Percentiles rank a stretch among this genome's conserved stretches.
Evolutionary conservation across 495 filamentous ascomycete genomes (phyloP).

Genomic region (Penicillium nucicola): DNA sequence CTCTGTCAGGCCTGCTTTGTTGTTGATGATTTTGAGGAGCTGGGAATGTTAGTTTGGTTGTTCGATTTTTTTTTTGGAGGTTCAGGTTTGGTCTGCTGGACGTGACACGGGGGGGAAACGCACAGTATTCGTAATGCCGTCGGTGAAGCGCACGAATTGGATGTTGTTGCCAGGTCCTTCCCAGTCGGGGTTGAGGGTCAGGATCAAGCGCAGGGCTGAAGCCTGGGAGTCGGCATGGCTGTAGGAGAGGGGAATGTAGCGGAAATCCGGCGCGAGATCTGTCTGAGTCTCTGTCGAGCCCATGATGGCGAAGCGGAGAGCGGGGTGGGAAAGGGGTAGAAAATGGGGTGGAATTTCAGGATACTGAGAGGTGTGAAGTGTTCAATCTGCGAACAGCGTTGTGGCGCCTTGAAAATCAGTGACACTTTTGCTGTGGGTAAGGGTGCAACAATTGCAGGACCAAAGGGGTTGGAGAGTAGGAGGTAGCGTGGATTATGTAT

Average conservation of each 20-base stretch:
- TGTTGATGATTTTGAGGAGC: slow-evolving; percentile 84
- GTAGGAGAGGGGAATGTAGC: slow-evolving; percentile 72
- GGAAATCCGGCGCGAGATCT: slow-evolving; percentile 27
- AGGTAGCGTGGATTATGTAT: neutral
- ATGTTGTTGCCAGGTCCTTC: slow-evolving; percentile 68
- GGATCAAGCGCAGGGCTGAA: slow-evolving; percentile 74
- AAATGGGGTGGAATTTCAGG: neutral
- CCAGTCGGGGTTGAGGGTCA: slow-evolving; percentile 83
- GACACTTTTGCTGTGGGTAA: neutral
- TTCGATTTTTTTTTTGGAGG: neutral
- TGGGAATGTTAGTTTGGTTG: slow-evolving; percentile 31
- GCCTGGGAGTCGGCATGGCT: slow-evolving; percentile 68
- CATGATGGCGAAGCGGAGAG: slow-evolving; percentile 17
- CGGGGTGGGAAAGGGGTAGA: neutral
- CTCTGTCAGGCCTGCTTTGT: slow-evolving; percentile 68
- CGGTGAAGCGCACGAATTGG: slow-evolving; percentile 87
- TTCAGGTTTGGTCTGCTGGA: neutral
- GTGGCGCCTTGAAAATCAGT: neutral
- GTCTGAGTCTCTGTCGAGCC: slow-evolving; percentile 25
- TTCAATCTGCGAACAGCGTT: neutral
- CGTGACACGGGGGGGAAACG: slow-evolving; percentile 27
- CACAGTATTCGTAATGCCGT: slow-evolving; percentile 97
- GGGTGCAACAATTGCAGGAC: neutral
- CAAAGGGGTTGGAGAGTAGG: neutral
- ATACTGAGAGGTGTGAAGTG: neutral